A percentile compares a stretch with the other conserved stretches of the same genome.
These are phyloP conservation scores for Amborella trichopoda DNA, from an alignment of 164 flowering plant genomes.

Conservation along the genomic window DNA sequence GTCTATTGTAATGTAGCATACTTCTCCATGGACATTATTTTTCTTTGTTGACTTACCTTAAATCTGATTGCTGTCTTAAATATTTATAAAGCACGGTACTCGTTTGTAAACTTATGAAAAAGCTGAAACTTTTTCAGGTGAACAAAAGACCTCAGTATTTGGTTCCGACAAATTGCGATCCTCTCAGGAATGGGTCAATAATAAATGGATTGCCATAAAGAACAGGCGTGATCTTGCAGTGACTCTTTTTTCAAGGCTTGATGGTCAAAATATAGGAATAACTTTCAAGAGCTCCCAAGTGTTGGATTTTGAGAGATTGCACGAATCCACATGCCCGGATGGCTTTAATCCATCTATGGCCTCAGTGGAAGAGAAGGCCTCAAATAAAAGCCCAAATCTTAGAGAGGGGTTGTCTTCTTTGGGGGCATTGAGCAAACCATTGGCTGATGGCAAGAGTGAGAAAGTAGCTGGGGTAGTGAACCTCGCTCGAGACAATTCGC, in stretches of 20 bases:
- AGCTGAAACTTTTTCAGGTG: slow-evolving; percentile 32
- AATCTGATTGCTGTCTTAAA: not conserved
- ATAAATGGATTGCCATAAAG: slow-evolving; percentile 36
- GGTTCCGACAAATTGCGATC: slow-evolving; percentile 28
- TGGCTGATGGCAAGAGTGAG: slow-evolving; percentile 6
- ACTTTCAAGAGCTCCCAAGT: not conserved
- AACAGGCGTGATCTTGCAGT: slow-evolving; percentile 41
- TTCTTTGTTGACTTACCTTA: not conserved
- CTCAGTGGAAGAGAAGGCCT: not conserved
- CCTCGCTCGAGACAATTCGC: slow-evolving; percentile 35
- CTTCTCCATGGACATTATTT: not conserved
- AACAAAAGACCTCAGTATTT: slow-evolving; percentile 26
- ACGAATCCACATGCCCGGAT: not conserved
- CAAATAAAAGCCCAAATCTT: not conserved
- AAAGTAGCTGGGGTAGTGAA: slow-evolving; percentile 12
- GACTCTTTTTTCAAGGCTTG: slow-evolving; percentile 15
- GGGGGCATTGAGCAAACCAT: slow-evolving; percentile 1
- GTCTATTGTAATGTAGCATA: not conserved
- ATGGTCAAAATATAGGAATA: slow-evolving; percentile 6
- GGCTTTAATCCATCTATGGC: not conserved
- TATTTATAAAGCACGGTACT: not conserved
- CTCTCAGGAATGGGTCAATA: slow-evolving; percentile 66
- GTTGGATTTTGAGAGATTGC: not conserved
- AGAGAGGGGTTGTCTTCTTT: not conserved
- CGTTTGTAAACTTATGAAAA: not conserved